Base-by-base conservation (phyloP, 768 basidiomycete species). In the Neoboletus magnificus region DNA sequence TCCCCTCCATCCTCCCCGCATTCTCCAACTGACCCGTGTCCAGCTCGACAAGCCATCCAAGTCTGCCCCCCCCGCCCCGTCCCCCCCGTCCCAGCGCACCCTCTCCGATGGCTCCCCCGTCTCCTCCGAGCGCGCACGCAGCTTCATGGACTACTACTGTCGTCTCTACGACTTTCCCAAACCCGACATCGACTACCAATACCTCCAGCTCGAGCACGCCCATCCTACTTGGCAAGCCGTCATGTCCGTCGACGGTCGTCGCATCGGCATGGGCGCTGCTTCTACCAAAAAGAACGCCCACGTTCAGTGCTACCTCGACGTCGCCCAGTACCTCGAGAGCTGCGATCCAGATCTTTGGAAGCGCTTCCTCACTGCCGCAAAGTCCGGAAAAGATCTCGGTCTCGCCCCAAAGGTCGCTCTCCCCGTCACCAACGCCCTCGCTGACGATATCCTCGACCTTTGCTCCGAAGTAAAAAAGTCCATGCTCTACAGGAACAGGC, bases 61-160 rank as follows among this genome's bases (percentile, higher is more conserved):
- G 40, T n/a, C 61, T 2, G 20, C 53, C 1, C 35, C 44, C 2
- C 42, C 44, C 4, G 5, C 15, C 18, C 51, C 66, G 20, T 12
- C 27, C 0, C 54, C 59, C 12, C 25, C 58, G 0, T 49, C 55
- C 2, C 66, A 70, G 16, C 74, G 74, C 32, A 66, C 62, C 8
- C 65, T 94, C 12, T 82, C 85, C 3, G 87, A 93, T 63, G 83
- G 84, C 25, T 78, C 82, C 12, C 63, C 72, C 22, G 80, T 94
- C 58, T 74, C 74, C 8, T 86, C 86, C 48, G 89, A 91, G 49
- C 80, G 80, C 49, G 92, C 93, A 4, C 83, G 87, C 47, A 83
- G 81, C 56, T 98, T 98, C 76, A 94, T 97, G 87, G 94, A 95
- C 59, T 98, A 89, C 69, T 98, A 98, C 64, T 96, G 93, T 67